Conservation (phyloP, 352 stramenopile genomes). For the Globisporangium abappressorium region DNA sequence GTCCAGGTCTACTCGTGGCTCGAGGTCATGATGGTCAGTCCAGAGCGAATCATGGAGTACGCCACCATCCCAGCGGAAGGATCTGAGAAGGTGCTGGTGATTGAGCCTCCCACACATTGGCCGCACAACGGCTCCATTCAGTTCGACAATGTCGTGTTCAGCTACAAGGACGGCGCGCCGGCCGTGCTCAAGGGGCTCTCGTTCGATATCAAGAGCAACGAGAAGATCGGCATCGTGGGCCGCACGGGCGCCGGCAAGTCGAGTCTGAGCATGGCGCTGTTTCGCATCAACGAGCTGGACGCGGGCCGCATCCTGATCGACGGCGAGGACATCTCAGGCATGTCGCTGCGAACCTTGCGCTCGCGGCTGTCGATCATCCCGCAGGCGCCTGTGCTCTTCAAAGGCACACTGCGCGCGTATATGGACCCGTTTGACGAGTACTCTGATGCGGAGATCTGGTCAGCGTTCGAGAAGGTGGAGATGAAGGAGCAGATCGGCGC, state of each 20-base stretch:
- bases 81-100: slow-evolving; percentile 3
- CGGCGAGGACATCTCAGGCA: slow-evolving; percentile 29
- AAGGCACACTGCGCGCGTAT: slow-evolving; percentile 74
- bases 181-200: slow-evolving; percentile 27
- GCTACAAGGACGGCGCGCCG: slow-evolving; percentile 17
- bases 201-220: slow-evolving; percentile 42
- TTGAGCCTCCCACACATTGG: slow-evolving; percentile 43
- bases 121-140: slow-evolving; percentile 59
- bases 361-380: slow-evolving; percentile 42
- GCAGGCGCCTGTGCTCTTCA: slow-evolving; percentile 84
- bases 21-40: too few relatives aligned
- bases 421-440: slow-evolving; percentile 85
- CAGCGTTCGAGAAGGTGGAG: slow-evolving; percentile 61
- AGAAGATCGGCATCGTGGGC: slow-evolving; percentile 91
- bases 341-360: slow-evolving; percentile 39
- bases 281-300: slow-evolving; percentile 90
- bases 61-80: too few relatives aligned
- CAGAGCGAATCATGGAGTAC: too few relatives aligned
- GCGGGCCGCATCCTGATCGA: slow-evolving; percentile 72
- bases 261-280: slow-evolving; percentile 87
- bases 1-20: too few relatives aligned
- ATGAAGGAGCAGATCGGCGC: slow-evolving; percentile 55
- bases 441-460: slow-evolving; percentile 58
- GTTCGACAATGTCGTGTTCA: slow-evolving; percentile 12
- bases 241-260: slow-evolving; percentile 86